Base-by-base conservation (phyloP, 2,329 filamentous ascomycete genomes). In the Akanthomyces dipterigenus region DNA sequence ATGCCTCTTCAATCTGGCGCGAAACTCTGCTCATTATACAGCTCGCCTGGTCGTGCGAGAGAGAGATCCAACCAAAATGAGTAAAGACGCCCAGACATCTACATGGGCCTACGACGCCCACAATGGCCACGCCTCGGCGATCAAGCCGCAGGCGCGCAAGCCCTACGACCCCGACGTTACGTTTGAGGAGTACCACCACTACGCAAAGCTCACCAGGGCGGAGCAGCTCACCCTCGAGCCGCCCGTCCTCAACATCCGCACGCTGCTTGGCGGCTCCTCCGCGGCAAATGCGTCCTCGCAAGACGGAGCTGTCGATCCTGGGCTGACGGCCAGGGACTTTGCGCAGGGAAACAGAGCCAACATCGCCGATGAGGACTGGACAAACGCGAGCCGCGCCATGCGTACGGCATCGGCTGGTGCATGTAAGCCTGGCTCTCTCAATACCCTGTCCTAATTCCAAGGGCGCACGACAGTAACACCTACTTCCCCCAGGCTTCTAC, bases 351-450 rank as follows among this genome's bases (percentile, higher is more conserved):
- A 49, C 8, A 62, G 54, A 8, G 31, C 57, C 18, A 57, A 40
- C 2, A 66, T 69, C n/a, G 64, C 67, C 7, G 67, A 66, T 18
- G 71, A 75, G 4, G 79, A 82, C 63, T 81, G 79, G 79, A 70
- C 70, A 24, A 77, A 76, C 56, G 79, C 79, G 2, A 76, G 74
- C 24, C 75, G 79, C 22, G 75, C 76, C 4, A 64, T 78, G 57
- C 71, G 79, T 7, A 81, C 79, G 0, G 79, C 78, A 0, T 73
- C 73, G 1, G 74, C 76, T 71, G 77, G 78, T 8, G 75, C 77
- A n/a, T 49, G 28, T 42, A 36, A 49, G 34, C 2, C 28, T 48
- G 26, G 11, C 31, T 34, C 7, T 31, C 28, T 34, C 4, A 9
- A 34, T 34, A 9, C 31, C 8, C 31, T 9, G 8, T 2, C 31